Conservation (phyloP, 257 asterid species). For the Hygrophila difformis region DNA sequence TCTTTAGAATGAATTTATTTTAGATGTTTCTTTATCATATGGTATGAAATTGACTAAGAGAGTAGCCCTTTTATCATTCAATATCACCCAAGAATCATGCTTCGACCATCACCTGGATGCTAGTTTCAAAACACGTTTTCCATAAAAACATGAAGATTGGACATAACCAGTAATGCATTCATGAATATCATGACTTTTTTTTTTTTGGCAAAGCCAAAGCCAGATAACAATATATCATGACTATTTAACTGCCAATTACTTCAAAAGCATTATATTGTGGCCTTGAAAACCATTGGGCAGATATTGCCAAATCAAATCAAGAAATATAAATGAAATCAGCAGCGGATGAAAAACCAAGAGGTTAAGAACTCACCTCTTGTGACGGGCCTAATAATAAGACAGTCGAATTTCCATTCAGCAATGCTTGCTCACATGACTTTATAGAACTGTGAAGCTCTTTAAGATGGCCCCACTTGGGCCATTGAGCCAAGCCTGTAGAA, state of each 20-base stretch:
- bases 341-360: constrained; percentile 1
- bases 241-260: not conserved
- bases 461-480: constrained; percentile 94
- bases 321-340: not conserved
- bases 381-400: constrained; percentile 52
- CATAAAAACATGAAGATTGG: constrained; percentile 5
- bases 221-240: too few species aligned
- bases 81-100: not conserved
- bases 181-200: not conserved
- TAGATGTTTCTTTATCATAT: not conserved
- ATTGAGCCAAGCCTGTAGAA: constrained; percentile 67
- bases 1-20: not conserved
- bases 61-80: not conserved
- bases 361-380: constrained; percentile 52
- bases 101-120: not conserved
- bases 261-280: not conserved
- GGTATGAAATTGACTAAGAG: not conserved
- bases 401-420: constrained; percentile 49
- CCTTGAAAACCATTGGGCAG: not conserved
- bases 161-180: not conserved
- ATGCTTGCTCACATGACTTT: constrained; percentile 55
- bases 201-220: too few species aligned
- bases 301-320: constrained; percentile 7
- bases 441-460: constrained; percentile 82
- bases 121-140: not conserved